These are phyloP conservation scores for Agrocybe pediades DNA, from an alignment of 768 basidiomycete genomes.

Conservation along the genomic window DNA sequence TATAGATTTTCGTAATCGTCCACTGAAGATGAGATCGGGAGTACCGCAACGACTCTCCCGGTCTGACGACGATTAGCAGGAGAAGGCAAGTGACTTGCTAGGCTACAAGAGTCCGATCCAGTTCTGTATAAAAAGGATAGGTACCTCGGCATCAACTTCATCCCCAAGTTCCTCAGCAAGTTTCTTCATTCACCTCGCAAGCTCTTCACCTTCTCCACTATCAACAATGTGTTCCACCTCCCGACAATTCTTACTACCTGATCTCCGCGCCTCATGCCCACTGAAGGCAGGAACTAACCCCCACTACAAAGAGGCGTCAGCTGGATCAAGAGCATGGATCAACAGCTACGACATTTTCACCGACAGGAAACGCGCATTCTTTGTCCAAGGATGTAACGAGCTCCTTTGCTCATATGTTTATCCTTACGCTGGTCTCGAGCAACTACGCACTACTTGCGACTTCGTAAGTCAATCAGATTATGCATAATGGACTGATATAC, in stretches of 20 bases:
- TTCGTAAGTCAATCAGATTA: conserved; percentile 39
- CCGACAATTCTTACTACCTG: conserved; percentile 53
- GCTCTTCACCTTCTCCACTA: conserved; percentile 10
- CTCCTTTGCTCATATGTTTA: conserved; percentile 64
- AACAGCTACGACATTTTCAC: conserved; percentile 60
- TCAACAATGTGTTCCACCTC: conserved; percentile 22
- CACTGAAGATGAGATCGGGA: conserved; percentile 35
- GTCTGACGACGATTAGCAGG: conserved; percentile 6
- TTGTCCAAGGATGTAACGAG: conserved; percentile 61
- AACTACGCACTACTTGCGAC: conserved; percentile 63
- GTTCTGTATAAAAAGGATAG: conserved; percentile 17
- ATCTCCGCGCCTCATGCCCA: conserved; percentile 52
- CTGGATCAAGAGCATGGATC: conserved; percentile 63
- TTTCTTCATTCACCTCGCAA: conserved; percentile 13
- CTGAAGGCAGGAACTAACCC: conserved; percentile 54
- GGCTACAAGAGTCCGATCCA: neutral
- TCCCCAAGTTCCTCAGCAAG: conserved; percentile 11
- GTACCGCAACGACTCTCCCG: conserved; percentile 26
- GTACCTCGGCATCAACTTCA: conserved; percentile 4
- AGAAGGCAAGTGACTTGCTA: neutral
- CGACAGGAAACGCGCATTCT: conserved; percentile 64
- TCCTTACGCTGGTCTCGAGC: conserved; percentile 56
- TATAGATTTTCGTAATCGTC: conserved; percentile 24
- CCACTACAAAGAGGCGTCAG: conserved; percentile 54
- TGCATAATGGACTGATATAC: conserved; percentile 4